phyloP scores from a whole-genome alignment of 1,139 yeast genomes.

The Ogataea hybrid region DNA sequence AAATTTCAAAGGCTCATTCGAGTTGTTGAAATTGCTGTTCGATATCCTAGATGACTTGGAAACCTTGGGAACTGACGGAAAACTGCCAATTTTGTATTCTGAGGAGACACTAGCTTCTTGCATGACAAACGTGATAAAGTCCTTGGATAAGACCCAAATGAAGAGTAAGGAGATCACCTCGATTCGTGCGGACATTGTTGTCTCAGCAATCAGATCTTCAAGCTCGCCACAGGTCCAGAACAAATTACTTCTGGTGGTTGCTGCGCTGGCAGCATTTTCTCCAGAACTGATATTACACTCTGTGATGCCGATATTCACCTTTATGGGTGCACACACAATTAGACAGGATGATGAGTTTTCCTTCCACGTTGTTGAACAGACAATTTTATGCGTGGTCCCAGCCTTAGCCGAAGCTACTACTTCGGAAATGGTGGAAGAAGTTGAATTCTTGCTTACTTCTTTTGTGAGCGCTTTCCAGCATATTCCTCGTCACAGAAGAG shows the following conservation, averaged over 20 bases:
- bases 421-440: conserved; percentile 51
- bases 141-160: conserved; percentile 40
- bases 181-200: conserved; percentile 85
- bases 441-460: conserved; percentile 81
- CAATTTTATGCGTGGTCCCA: conserved; percentile 87
- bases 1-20: conserved; percentile 44
- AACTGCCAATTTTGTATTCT: conserved; percentile 84
- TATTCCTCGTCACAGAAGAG: conserved; percentile 95
- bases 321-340: conserved; percentile 97
- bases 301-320: conserved; percentile 98
- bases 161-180: conserved; percentile 57
- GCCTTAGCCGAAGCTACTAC: conserved; percentile 71
- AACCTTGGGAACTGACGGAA: conserved; percentile 86
- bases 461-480: conserved; percentile 93
- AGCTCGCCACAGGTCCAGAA: conserved; percentile 95
- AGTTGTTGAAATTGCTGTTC: conserved; percentile 57
- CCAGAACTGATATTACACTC: conserved; percentile 94
- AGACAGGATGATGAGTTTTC: conserved; percentile 97
- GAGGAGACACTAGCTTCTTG: conserved; percentile 90
- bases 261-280: conserved; percentile 82
- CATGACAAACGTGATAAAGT: conserved; percentile 67
- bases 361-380: conserved; percentile 87
- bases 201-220: conserved; percentile 85
- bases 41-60: conserved; percentile 80
- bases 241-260: conserved; percentile 75